Percentiles rank a stretch among this genome's conserved stretches.
These are phyloP conservation scores for Rutstroemia sp. DNA, from an alignment of 2,329 filamentous ascomycete genomes.

Conservation along the genomic window DNA sequence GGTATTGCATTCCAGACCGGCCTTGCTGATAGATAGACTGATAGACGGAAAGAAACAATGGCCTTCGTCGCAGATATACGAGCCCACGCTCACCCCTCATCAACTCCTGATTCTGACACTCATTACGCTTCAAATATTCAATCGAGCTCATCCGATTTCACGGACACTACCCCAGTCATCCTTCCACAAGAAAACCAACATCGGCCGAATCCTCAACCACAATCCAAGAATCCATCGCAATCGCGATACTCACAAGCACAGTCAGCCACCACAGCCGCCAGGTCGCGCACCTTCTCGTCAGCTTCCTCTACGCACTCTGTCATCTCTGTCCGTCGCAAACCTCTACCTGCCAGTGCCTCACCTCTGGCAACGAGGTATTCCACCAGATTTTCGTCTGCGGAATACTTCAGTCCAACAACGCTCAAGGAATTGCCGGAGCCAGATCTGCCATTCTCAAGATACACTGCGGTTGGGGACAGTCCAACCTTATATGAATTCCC, in stretches of 20 bases:
- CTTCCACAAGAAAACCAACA: slow-evolving; percentile 11
- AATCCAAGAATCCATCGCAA: slow-evolving; percentile 7
- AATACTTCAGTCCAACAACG: slow-evolving; percentile 27
- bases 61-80: slow-evolving; percentile 15
- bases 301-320: slow-evolving; percentile 20
- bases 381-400: slow-evolving; percentile 39
- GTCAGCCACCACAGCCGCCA: slow-evolving; percentile 10
- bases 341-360: slow-evolving; percentile 49
- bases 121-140: slow-evolving; percentile 21
- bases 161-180: slow-evolving; percentile 13
- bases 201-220: slow-evolving; percentile 10
- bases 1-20: slow-evolving; percentile 1
- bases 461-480: slow-evolving; percentile 47
- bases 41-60: slow-evolving; percentile 15
- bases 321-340: slow-evolving; percentile 47
- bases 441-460: slow-evolving; percentile 47
- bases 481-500: slow-evolving; percentile 56
- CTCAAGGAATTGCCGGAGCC: slow-evolving; percentile 37
- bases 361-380: slow-evolving; percentile 43
- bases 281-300: slow-evolving; percentile 22
- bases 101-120: slow-evolving; percentile 23
- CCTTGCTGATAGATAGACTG: slow-evolving; percentile 6
- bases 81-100: slow-evolving; percentile 17
- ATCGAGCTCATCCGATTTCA: slow-evolving; percentile 20
- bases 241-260: slow-evolving; percentile 6